Base-by-base conservation (phyloP, 2,329 filamentous ascomycete species). In the Hirsutella thompsonii region DNA sequence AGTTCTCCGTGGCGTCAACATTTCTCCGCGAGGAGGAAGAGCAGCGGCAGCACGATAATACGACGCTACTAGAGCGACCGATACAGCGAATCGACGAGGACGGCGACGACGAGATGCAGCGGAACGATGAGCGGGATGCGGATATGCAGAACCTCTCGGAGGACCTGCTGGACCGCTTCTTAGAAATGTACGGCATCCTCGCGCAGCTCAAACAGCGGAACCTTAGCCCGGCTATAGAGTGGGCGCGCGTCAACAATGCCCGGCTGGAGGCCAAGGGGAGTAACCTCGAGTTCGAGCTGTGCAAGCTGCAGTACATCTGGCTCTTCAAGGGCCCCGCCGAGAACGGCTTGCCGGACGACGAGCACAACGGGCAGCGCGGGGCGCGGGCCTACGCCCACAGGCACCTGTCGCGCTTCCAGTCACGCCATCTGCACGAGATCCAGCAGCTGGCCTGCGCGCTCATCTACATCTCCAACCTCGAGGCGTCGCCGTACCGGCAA, bases 251-350 rank as follows among this genome's bases (percentile, higher is more conserved):
- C 20, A 82, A 95, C 53, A 81, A 79, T 44, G 59, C 63, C 5
- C 69, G 79, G 20, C 70, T 98, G 3, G 87, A 94, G 54, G 72
- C 75, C 4, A 76, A 87, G 37, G 90, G 89, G 3, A 94, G 87
- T 54, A 94, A 94, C 51, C 74, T 98, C 2, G 90, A 96, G 57
- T 98, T 96, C 48, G 90, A 98, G 55, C 77, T 98, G 2, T 86
- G 81, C 62, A 83, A 87, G 48, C 69, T 96, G 16, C 87, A 94
- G 51, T 98, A 85, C 52, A 74, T 96, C 28, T 90, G 85, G 74
- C 72, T 95, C 1, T 94, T 93, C 61, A 77, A 82, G 47, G 80
- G 81, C 0, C 61, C 68, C 0, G 44, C 54, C 1, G 57, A 70
- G 10, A 74, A 76, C 47, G 72, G 75, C 9, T 63, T 77, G 1